These are phyloP conservation scores for Smallanthus sonchifolius DNA, from an alignment of 129 eudicot genomes.

Conservation along the genomic window DNA sequence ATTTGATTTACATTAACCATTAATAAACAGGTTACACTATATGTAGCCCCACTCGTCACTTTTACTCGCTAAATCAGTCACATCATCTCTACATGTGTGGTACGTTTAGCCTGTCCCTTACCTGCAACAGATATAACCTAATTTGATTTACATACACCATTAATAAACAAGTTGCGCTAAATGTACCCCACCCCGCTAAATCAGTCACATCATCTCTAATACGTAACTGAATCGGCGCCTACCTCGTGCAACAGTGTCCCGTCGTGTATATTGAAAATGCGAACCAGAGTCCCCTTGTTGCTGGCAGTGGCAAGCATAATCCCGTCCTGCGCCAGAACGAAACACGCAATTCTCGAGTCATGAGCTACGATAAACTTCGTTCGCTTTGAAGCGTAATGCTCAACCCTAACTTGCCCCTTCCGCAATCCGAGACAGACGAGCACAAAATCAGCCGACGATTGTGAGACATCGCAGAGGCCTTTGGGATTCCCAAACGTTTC, in stretches of 20 bases:
- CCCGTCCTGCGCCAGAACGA: constrained; percentile 73
- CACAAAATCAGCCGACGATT: constrained; percentile 53
- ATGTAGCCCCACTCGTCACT: too few species aligned
- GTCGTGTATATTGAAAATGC: constrained; percentile 67
- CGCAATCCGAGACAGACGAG: constrained; percentile 79
- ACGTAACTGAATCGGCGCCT: neutral
- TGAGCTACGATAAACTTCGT: constrained; percentile 74
- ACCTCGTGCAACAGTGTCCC: constrained; percentile 89
- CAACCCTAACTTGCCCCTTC: constrained; percentile 83
- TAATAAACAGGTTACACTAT: too few species aligned
- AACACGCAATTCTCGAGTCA: constrained; percentile 83
- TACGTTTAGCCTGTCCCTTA: too few species aligned
- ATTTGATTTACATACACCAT: too few species aligned
- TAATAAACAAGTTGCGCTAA: too few species aligned
- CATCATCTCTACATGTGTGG: too few species aligned
- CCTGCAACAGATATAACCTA: too few species aligned
- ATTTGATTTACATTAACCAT: too few species aligned
- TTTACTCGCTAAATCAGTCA: too few species aligned
- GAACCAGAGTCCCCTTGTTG: constrained; percentile 72
- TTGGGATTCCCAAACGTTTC: constrained; percentile 82
- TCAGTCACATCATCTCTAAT: too few species aligned
- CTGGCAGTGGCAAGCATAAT: constrained; percentile 77
- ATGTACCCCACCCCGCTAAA: too few species aligned
- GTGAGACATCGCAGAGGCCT: constrained; percentile 86
- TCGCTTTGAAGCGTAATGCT: constrained; percentile 58